Evolutionary conservation across 169 alveolate genomes (phyloP).

Genomic region (Eimeria nieschulzi): DNA sequence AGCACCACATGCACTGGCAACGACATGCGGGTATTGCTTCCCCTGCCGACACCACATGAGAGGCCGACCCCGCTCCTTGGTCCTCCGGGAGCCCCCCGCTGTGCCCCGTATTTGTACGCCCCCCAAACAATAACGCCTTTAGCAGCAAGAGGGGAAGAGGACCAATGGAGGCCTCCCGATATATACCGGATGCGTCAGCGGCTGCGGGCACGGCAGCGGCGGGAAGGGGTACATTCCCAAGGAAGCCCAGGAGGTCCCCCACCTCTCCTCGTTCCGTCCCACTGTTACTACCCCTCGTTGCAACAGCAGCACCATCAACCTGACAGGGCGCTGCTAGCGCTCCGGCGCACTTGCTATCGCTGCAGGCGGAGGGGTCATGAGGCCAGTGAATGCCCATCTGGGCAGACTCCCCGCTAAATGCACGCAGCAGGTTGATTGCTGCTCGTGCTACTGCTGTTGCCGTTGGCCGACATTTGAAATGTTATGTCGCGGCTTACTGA

Average conservation of each 20-base stretch:
- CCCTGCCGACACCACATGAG: constrained; percentile 19
- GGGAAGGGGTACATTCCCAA: constrained; percentile 26
- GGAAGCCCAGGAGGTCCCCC: constrained; percentile 26
- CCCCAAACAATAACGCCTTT: background rate
- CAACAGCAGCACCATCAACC: constrained; percentile 45
- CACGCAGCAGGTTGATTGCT: background rate
- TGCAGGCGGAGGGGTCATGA: constrained; percentile 57
- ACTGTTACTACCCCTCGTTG: constrained; percentile 46
- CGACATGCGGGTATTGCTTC: constrained; percentile 13
- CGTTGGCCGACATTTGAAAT: no score
- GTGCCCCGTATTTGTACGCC: background rate
- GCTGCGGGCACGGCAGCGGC: constrained; percentile 41
- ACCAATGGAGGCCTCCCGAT: constrained; percentile 42
- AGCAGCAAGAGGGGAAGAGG: constrained; percentile 25
- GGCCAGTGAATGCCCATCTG: constrained; percentile 54
- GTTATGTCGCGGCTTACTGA: no score
- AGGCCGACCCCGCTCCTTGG: constrained; percentile 25
- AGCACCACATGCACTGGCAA: constrained; percentile 1
- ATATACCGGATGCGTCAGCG: constrained; percentile 49
- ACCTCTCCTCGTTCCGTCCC: constrained; percentile 22
- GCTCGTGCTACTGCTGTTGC: no score
- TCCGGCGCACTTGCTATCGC: constrained; percentile 54
- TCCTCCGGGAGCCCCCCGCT: constrained; percentile 38
- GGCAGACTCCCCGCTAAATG: constrained; percentile 41
- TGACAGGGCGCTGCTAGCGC: constrained; percentile 44